Evolutionary conservation across 164 flowering plant species (phyloP), one percentile per base, ranked within the genome.

Genomic region (Akebia trifoliata): DNA sequence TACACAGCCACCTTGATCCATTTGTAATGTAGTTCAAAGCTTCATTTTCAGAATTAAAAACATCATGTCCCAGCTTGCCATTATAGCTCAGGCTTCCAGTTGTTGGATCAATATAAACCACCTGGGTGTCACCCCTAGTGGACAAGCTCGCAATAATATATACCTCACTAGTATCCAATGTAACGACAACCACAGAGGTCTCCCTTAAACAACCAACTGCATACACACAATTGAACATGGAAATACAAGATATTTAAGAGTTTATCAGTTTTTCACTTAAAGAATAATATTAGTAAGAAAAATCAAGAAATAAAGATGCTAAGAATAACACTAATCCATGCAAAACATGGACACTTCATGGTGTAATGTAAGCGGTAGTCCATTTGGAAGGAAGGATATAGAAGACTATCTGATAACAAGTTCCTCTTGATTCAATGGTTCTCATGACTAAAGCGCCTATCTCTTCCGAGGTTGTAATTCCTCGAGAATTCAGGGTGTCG

Each of bases 51-150:
- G 93, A 79, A 37, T 36, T 63, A 43, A 93, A 93, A 57, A 86
- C 51, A 72, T 87, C 97, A 58, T 73, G 69, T n/a, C 93, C 97
- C 35, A 54, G 59, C 69, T 71, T 84, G 22, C 80, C 90, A 59
- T 46, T 54, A 67, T 83, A 78, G 42, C 84, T 62, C 46, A 94
- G 82, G 3, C 73, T 72, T 31, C 97, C 99, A 59, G 96, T 87
- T 9, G 99, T 84, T 38, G 99, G 99, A 69, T 94, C 99, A 72
- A 94, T 56, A 61, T 78, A 81, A 34, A 94, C 83, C 40, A 90
- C 89, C 68, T 90, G 99, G 39, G 95, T 90, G 62, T 90, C 93
- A 37, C 45, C 60, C 70, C 83, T 79, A 6, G 80, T 72, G 21
- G 77, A 83, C 74, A 86, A 77, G 72, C 93, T 90, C 39, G 69